These are phyloP conservation scores for Lactifluus hygrophoroides DNA, from an alignment of 768 basidiomycete genomes.

Conservation along the genomic window DNA sequence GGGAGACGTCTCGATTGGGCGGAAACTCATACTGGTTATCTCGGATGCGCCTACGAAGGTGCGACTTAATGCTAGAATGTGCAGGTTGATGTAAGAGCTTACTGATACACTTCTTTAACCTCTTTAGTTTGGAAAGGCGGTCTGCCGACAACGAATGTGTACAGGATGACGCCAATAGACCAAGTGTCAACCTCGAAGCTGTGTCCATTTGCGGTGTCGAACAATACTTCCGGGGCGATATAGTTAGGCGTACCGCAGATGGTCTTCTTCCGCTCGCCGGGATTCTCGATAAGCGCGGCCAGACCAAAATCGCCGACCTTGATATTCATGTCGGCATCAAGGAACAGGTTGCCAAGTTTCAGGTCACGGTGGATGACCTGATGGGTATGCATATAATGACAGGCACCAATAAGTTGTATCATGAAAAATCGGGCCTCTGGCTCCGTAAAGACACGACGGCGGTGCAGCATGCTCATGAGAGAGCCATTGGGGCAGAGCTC, in stretches of 20 bases:
- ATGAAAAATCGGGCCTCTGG: conserved; percentile 90
- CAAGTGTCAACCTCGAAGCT: conserved; percentile 98
- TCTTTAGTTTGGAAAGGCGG: conserved; percentile 99
- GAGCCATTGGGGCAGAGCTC: conserved; percentile 88
- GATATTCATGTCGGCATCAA: conserved; percentile 87
- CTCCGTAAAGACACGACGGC: conserved; percentile 81
- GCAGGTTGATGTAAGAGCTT: conserved; percentile 23
- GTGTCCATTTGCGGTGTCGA: conserved; percentile 92
- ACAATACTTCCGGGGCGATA: conserved; percentile 95
- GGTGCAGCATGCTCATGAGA: conserved; percentile 84
- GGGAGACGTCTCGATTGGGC: conserved; percentile 58
- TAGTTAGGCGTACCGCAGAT: conserved; percentile 99
- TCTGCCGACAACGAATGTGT: conserved; percentile 89
- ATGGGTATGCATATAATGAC: conserved; percentile 94
- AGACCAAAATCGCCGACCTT: conserved; percentile 97
- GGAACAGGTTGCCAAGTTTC: conserved; percentile 91
- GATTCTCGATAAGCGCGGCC: conserved; percentile 92
- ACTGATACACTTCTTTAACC: conserved; percentile 94
- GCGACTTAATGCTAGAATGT: not conserved
- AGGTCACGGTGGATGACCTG: conserved; percentile 97
- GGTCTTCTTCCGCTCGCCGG: conserved; percentile 96
- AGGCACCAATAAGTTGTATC: conserved; percentile 91
- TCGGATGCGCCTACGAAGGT: conserved; percentile 63
- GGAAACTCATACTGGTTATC: conserved; percentile 94
- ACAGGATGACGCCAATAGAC: conserved; percentile 95